phyloP scores from a whole-genome alignment of 768 basidiomycete genomes.

The Serendipita sp. region DNA sequence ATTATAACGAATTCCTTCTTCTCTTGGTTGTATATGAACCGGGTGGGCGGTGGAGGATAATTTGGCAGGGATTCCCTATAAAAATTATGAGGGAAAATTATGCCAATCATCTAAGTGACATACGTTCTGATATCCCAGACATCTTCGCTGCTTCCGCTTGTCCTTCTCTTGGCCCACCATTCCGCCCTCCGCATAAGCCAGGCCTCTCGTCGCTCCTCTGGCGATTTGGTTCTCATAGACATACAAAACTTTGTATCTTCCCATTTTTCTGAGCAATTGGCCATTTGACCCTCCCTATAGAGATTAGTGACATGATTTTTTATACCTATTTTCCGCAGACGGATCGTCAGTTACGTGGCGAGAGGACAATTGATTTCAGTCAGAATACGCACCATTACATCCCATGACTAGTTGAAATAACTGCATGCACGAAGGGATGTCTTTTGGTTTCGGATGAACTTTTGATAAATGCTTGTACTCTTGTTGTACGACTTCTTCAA shows the following conservation, averaged over 20 bases:
- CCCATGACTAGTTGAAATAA: constrained; percentile 47
- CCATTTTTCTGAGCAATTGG: constrained; percentile 57
- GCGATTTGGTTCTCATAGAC: constrained; percentile 58
- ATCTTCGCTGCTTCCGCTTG: constrained; percentile 77
- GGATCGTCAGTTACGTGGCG: no score
- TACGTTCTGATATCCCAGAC: constrained; percentile 83
- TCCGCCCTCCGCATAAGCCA: constrained; percentile 82
- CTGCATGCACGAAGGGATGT: constrained; percentile 67
- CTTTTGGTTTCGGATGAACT: constrained; percentile 57
- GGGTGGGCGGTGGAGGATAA: constrained; percentile 23
- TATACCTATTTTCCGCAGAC: constrained; percentile 33
- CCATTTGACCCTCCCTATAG: constrained; percentile 66
- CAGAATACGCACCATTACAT: constrained; percentile 34
- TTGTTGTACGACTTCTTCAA: constrained; percentile 42
- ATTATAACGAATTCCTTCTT: not conserved
- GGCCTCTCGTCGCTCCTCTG: constrained; percentile 57
- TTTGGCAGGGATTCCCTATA: constrained; percentile 33
- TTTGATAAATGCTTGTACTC: constrained; percentile 48
- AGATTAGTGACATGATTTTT: constrained; percentile 66
- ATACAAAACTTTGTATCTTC: constrained; percentile 95
- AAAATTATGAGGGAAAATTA: not conserved
- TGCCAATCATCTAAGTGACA: constrained; percentile 17
- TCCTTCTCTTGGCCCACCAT: constrained; percentile 78
- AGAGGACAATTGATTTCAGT: constrained; percentile 1
- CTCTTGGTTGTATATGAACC: not conserved